Conservation (phyloP, 352 stramenopile species). For the Pythium dissotocum region DNA sequence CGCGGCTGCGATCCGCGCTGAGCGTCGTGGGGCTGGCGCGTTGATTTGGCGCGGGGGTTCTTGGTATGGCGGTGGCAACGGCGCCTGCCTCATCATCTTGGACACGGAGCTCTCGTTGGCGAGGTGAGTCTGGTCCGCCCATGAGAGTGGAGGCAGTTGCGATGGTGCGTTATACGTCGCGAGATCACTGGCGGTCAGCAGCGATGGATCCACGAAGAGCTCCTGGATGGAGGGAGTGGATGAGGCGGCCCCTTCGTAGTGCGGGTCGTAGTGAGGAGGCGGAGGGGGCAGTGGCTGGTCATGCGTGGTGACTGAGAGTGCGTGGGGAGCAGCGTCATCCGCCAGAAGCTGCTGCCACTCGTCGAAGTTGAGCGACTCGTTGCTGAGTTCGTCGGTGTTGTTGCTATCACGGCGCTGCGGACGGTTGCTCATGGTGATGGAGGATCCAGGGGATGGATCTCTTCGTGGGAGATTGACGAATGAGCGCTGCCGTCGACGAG, state of each 20-base stretch:
- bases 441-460: background rate
- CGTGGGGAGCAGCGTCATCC: background rate
- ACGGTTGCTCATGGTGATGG: background rate
- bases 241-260: background rate
- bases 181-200: background rate
- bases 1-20: slow-evolving; percentile 4
- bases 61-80: background rate
- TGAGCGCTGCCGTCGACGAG: background rate
- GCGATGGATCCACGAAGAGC: background rate
- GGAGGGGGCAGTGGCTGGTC: background rate
- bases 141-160: background rate
- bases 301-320: background rate
- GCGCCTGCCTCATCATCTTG: slow-evolving; percentile 1
- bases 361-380: background rate
- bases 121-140: background rate
- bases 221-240: background rate
- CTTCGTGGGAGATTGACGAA: slow-evolving; percentile 2
- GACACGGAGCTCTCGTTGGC: slow-evolving; percentile 9
- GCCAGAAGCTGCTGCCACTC: background rate
- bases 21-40: background rate
- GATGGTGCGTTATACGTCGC: background rate
- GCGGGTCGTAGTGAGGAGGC: background rate
- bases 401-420: background rate
- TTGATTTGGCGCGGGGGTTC: background rate
- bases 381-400: background rate